A percentile compares a stretch with the other conserved stretches of the same genome.
These are phyloP conservation scores for Verticillium dahliae DNA, from an alignment of 2,329 filamentous ascomycete species.

Conservation along the genomic window DNA sequence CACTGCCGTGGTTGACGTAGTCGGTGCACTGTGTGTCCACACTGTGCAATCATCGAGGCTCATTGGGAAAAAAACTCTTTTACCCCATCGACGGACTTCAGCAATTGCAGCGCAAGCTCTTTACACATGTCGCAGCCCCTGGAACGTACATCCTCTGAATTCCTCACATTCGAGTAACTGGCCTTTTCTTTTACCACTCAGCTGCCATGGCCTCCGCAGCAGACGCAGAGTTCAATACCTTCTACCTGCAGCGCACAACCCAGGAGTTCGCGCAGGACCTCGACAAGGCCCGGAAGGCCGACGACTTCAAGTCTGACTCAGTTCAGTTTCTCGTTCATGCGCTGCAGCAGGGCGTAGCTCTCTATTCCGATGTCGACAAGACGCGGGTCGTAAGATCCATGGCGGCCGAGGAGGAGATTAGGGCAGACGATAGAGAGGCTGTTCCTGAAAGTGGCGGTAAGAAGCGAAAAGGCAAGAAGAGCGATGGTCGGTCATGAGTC, in stretches of 20 bases:
- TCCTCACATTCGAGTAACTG: too few species aligned
- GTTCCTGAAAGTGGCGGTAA: neutral
- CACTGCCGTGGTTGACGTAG: too few species aligned
- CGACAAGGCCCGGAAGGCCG: constrained; percentile 59
- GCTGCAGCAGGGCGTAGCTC: constrained; percentile 58
- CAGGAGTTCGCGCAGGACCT: constrained; percentile 69
- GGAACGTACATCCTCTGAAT: too few species aligned
- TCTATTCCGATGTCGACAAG: constrained; percentile 48
- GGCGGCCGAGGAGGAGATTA: neutral
- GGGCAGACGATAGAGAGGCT: constrained; percentile 1
- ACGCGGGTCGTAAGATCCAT: constrained; percentile 9
- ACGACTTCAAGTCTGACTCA: constrained; percentile 63
- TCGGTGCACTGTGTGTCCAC: too few species aligned
- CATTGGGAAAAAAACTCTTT: too few species aligned
- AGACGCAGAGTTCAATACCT: constrained; percentile 48
- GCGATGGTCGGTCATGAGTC: neutral
- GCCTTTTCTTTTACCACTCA: too few species aligned
- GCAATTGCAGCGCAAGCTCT: too few species aligned
- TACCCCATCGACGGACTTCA: too few species aligned
- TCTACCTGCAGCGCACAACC: constrained; percentile 64
- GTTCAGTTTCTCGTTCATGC: constrained; percentile 61
- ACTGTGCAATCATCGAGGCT: too few species aligned
- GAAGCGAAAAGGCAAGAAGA: constrained; percentile 2
- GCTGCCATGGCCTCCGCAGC: neutral
- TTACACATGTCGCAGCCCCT: too few species aligned